phyloP scores from a whole-genome alignment of 2,329 filamentous ascomycete species.

The Raffaelea ambrosiae region DNA sequence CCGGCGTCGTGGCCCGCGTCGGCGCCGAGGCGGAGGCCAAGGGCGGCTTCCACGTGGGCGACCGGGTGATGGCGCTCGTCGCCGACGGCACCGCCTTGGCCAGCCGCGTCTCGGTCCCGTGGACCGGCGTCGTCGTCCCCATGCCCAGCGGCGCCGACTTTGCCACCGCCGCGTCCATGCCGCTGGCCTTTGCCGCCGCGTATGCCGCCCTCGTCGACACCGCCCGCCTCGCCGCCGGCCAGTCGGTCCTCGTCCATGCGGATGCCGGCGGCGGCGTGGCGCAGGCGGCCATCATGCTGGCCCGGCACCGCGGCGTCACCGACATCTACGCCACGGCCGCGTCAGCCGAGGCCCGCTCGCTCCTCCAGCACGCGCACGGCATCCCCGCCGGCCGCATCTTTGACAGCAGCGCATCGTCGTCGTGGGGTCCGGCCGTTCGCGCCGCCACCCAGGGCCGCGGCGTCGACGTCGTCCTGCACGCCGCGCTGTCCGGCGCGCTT shows the following conservation, averaged over 20 bases:
- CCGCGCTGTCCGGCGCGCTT: constrained; percentile 28
- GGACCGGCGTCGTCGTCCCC: constrained; percentile 17
- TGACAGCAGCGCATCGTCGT: constrained; percentile 21
- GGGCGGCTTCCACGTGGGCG: constrained; percentile 19
- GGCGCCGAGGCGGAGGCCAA: constrained; percentile 10
- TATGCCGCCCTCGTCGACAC: constrained; percentile 7
- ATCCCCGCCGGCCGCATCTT: constrained; percentile 25
- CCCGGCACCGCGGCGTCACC: constrained; percentile 26
- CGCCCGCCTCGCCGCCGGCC: constrained; percentile 12
- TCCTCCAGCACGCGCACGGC: constrained; percentile 27
- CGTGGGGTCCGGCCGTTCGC: constrained; percentile 17
- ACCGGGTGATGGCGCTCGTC: constrained; percentile 18
- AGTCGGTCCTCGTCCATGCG: constrained; percentile 30
- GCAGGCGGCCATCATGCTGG: constrained; percentile 21
- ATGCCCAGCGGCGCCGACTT: constrained; percentile 22
- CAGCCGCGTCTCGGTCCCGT: background rate
- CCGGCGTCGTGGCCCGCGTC: constrained; percentile 13
- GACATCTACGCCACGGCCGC: constrained; percentile 33
- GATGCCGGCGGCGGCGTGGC: constrained; percentile 26
- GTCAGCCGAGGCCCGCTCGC: constrained; percentile 26
- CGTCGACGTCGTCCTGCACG: constrained; percentile 30
- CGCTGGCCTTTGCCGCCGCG: background rate
- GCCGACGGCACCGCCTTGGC: background rate
- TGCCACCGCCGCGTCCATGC: constrained; percentile 14
- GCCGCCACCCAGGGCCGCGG: constrained; percentile 19